phyloP scores from a whole-genome alignment of 2,329 filamentous ascomycete genomes.

The Tolypocladium tundrense region DNA sequence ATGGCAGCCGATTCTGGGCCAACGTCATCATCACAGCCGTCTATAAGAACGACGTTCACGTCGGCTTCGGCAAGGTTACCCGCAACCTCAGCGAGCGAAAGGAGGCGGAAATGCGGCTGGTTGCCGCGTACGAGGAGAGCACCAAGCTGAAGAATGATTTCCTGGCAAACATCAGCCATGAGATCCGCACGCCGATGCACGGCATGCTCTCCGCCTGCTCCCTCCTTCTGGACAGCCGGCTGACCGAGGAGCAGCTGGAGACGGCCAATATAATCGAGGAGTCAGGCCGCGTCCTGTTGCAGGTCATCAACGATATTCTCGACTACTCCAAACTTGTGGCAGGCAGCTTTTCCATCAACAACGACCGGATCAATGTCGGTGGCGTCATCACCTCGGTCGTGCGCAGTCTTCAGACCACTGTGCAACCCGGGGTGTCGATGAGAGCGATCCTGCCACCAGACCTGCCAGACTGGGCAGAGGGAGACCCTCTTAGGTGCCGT shows the following conservation, averaged over 20 bases:
- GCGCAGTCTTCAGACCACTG: constrained; percentile 34
- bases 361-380: constrained; percentile 39
- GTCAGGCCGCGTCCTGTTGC: constrained; percentile 46
- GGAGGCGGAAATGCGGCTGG: constrained; percentile 41
- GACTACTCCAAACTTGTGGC: constrained; percentile 55
- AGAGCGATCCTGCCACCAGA: constrained; percentile 31
- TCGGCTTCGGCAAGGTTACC: constrained; percentile 50
- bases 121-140: constrained; percentile 50
- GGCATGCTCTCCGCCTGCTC: constrained; percentile 50
- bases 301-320: constrained; percentile 56
- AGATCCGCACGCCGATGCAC: constrained; percentile 56
- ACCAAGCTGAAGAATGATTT: constrained; percentile 53
- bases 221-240: constrained; percentile 41
- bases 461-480: constrained; percentile 38
- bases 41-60: constrained; percentile 38
- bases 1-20: constrained; percentile 50
- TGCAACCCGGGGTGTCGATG: constrained; percentile 36
- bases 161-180: constrained; percentile 53
- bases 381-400: constrained; percentile 37
- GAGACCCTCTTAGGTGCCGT: constrained; percentile 49
- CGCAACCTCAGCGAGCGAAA: constrained; percentile 46
- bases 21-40: constrained; percentile 50
- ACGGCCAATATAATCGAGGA: constrained; percentile 48
- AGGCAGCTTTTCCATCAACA: constrained; percentile 45
- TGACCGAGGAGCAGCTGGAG: constrained; percentile 45